phyloP scores from a whole-genome alignment of 1,139 yeast species.

The Yamadazyma atlantica region DNA sequence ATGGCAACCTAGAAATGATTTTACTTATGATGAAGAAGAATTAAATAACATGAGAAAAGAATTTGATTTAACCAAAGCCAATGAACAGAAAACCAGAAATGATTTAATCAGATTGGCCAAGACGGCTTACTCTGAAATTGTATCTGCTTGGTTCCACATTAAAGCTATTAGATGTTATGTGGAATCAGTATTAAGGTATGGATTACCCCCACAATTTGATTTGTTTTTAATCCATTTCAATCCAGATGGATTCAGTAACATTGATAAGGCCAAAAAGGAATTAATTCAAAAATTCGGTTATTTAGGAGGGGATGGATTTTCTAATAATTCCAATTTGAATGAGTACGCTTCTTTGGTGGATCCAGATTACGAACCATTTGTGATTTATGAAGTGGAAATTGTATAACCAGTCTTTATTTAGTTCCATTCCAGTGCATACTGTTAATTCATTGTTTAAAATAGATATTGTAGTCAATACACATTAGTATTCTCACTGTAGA shows the following conservation, averaged over 20 bases:
- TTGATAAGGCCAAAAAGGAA: slow-evolving; percentile 64
- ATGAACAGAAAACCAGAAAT: slow-evolving; percentile 71
- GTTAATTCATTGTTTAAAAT: too few relatives aligned
- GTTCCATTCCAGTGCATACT: too few relatives aligned
- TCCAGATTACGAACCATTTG: slow-evolving; percentile 95
- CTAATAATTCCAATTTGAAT: slow-evolving; percentile 61
- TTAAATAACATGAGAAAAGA: slow-evolving; percentile 75
- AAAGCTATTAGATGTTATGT: slow-evolving; percentile 60
- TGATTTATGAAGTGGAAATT: slow-evolving; percentile 59
- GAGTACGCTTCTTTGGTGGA: slow-evolving; percentile 93
- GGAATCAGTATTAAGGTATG: slow-evolving; percentile 83
- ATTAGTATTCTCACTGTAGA: too few relatives aligned
- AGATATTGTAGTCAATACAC: too few relatives aligned
- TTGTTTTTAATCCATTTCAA: slow-evolving; percentile 55
- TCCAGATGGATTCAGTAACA: slow-evolving; percentile 36
- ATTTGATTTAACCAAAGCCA: slow-evolving; percentile 68
- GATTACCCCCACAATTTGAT: slow-evolving; percentile 90
- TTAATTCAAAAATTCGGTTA: slow-evolving; percentile 77
- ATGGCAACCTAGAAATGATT: slow-evolving; percentile 89
- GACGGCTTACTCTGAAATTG: slow-evolving; percentile 84
- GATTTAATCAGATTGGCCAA: slow-evolving; percentile 81
- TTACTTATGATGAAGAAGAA: slow-evolving; percentile 77
- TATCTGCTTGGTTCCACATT: slow-evolving; percentile 86
- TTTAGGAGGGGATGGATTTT: slow-evolving; percentile 87
- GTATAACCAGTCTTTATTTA: slow-evolving; percentile 12